Evolutionary conservation across 2,329 filamentous ascomycete species (phyloP), one percentile per base, ranked within the genome.

Genomic region (Chaetomium strumarium): DNA sequence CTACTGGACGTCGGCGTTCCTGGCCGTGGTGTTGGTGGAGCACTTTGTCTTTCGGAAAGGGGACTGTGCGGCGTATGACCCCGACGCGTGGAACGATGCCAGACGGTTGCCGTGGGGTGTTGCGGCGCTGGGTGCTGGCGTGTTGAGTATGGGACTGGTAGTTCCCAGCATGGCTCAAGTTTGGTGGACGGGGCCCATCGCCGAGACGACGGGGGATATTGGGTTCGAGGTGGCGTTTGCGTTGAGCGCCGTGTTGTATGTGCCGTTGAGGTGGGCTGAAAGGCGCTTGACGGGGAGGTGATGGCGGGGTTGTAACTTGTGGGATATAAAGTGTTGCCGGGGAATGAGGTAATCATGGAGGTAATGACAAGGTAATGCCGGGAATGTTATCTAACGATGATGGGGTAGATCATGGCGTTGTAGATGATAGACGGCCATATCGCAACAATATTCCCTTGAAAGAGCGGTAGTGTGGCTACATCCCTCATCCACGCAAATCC

Each of bases 161-260:
- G 60, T 75, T 5, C 72, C 73, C 3, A 64, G 67, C 14, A 75
- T 76, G 66, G 63, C 63, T 16, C 72, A 74, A 53, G 68, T 68
- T 8, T 74, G 72, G 71, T 75, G 66, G 51, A 66, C 65, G 2
- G 73, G 73, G 8, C 72, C 73, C 3, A 68, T 76, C 42, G 73
- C 72, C 3, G 52, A 62, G 56, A 67, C 60, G 7, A 71, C 73
- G 12, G 73, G 73, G 3, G 73, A 76, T 57, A 66, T 76, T 36
- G 73, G 73, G 2, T 75, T 76, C 49, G 72, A 74, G 56, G 55
- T 71, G 49, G 72, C 72, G 12, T 72, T 75, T 55, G 58, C 72
- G 4, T 60, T 73, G 16, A 69, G 70, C 1, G 67, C 61, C 1
- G n/a, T 74, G 14, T 62, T 70, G 19, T 76, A 76, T 56, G 55